Evolutionary conservation across 257 asterid genomes (phyloP).

Genomic region (Jaltomata sinuosa): DNA sequence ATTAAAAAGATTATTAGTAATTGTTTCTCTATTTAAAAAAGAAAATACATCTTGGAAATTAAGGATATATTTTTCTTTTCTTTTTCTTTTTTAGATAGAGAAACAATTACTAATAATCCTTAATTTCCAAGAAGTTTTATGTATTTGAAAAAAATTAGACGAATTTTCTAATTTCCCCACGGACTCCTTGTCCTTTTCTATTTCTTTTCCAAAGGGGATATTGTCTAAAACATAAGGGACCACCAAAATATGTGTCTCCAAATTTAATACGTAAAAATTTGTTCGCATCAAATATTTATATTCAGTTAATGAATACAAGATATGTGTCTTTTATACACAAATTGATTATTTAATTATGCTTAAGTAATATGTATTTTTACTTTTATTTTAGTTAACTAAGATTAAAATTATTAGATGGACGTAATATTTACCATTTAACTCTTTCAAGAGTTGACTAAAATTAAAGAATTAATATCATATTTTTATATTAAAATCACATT

Average conservation of each 20-base stretch:
- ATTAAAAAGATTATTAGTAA: no score
- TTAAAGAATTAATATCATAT: no score
- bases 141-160: neutral
- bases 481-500: neutral
- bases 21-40: no score
- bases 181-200: neutral
- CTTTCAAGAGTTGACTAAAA: neutral
- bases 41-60: neutral
- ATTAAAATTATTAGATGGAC: neutral
- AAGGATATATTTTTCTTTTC: no score
- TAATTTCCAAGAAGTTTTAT: neutral
- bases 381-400: neutral
- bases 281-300: neutral
- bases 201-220: neutral
- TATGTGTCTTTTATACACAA: neutral
- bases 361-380: neutral
- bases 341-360: neutral
- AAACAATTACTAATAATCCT: no score
- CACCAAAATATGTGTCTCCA: neutral
- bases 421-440: neutral
- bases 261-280: neutral
- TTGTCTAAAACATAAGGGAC: neutral
- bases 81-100: no score
- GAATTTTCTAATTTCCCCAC: no score
- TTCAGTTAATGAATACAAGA: neutral